phyloP scores from a whole-genome alignment of 2,329 filamentous ascomycete species.

The Aureobasidium mangrovei region DNA sequence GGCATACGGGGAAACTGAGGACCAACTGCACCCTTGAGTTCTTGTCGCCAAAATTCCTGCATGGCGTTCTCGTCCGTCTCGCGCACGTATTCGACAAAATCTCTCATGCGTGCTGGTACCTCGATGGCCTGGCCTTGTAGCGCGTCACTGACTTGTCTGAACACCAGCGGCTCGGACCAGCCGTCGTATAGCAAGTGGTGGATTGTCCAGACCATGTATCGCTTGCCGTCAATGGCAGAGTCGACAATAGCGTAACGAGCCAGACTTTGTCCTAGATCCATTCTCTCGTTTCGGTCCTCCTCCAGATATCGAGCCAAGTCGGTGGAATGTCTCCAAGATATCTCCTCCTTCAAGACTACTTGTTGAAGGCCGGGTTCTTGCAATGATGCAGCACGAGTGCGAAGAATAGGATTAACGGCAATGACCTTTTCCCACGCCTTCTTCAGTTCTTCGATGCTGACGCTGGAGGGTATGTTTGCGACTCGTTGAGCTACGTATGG shows the following conservation, averaged over 20 bases:
- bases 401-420: constrained; percentile 28
- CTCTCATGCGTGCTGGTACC: constrained; percentile 17
- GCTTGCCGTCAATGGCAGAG: background rate
- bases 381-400: constrained; percentile 25
- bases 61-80: constrained; percentile 20
- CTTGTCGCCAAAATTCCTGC: constrained; percentile 28
- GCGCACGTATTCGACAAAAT: constrained; percentile 29
- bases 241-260: constrained; percentile 31
- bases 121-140: background rate
- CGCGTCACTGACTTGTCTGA: constrained; percentile 22
- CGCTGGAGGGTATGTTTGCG: constrained; percentile 23
- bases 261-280: constrained; percentile 33
- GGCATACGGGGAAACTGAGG: constrained; percentile 29
- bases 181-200: constrained; percentile 36
- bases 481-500: constrained; percentile 33
- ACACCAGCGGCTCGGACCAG: constrained; percentile 29
- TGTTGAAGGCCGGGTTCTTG: constrained; percentile 15
- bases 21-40: constrained; percentile 23
- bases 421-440: constrained; percentile 31
- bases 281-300: constrained; percentile 26
- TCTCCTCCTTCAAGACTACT: constrained; percentile 23
- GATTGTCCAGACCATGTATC: constrained; percentile 26
- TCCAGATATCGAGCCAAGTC: constrained; percentile 28
- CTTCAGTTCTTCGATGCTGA: constrained; percentile 27
- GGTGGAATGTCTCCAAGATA: constrained; percentile 24